phyloP scores from a whole-genome alignment of 805 yeast genomes.

The Barnettozyma siamensis region DNA sequence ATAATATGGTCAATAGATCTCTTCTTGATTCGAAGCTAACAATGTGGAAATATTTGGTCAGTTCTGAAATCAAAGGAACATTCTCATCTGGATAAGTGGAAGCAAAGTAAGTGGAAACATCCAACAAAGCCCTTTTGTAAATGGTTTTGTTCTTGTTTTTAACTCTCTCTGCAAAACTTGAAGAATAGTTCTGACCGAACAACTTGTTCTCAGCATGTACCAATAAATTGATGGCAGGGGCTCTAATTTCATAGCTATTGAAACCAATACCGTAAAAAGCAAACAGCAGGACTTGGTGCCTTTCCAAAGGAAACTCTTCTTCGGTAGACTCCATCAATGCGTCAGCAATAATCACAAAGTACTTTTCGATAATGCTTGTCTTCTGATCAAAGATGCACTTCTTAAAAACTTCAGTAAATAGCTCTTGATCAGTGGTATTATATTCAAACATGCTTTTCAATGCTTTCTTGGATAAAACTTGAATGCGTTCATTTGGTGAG shows the following conservation, averaged over 20 bases:
- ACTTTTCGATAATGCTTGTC: conserved; percentile 52
- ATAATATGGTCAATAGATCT: conserved; percentile 71
- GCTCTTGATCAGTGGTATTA: conserved; percentile 49
- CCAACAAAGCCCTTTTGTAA: conserved; percentile 80
- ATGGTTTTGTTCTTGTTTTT: conserved; percentile 75
- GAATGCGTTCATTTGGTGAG: conserved; percentile 51
- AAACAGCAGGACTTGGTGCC: conserved; percentile 65
- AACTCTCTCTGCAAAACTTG: conserved; percentile 61
- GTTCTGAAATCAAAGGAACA: conserved; percentile 59
- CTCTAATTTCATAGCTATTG: conserved; percentile 59
- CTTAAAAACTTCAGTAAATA: conserved; percentile 54
- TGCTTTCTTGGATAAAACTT: conserved; percentile 63
- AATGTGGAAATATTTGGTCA: conserved; percentile 62
- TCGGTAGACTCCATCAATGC: conserved; percentile 48
- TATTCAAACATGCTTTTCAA: conserved; percentile 57
- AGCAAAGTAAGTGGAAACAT: conserved; percentile 71
- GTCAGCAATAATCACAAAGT: conserved; percentile 66
- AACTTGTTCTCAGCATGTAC: conserved; percentile 56
- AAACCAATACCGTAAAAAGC: conserved; percentile 78
- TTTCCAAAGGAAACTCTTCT: conserved; percentile 41
- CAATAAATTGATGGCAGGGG: conserved; percentile 66
- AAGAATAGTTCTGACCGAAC: conserved; percentile 48
- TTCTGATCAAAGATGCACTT: conserved; percentile 62
- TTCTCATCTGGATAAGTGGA: conserved; percentile 52
- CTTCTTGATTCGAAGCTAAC: conserved; percentile 56